Evolutionary conservation across 2,329 filamentous ascomycete genomes (phyloP).

Genomic region (Fusarium mangiferae): DNA sequence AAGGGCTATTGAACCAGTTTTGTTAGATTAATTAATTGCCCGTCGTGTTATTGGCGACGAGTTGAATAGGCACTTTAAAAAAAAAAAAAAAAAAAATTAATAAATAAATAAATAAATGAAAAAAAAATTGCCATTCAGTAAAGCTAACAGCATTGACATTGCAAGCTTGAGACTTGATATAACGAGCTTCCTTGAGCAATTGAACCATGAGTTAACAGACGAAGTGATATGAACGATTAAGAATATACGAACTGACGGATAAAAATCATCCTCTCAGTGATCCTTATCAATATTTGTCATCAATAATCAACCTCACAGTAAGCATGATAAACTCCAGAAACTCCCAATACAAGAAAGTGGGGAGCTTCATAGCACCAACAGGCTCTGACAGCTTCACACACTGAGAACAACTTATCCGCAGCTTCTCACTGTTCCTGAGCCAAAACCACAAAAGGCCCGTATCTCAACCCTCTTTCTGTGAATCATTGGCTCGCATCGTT

Average conservation of each 20-base stretch:
- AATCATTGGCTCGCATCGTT: not conserved
- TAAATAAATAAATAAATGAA: too few relatives aligned
- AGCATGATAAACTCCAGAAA: constrained; percentile 6
- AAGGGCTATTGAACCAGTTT: not conserved
- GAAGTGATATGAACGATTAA: too few relatives aligned
- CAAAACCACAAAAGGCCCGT: not conserved
- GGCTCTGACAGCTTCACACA: constrained; percentile 14
- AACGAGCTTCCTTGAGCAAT: not conserved
- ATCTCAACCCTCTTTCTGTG: not conserved
- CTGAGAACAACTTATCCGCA: not conserved
- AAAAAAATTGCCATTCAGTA: not conserved
- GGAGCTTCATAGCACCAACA: not conserved
- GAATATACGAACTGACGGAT: accelerated
- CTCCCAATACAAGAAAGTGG: constrained; percentile 1
- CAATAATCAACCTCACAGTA: not conserved
- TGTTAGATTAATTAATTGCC: not conserved
- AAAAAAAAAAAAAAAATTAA: too few relatives aligned
- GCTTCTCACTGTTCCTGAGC: constrained; percentile 5
- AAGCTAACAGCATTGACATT: accelerated
- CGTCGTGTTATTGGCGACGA: not conserved
- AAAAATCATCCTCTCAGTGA: not conserved
- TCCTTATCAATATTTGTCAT: not conserved
- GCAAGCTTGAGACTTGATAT: accelerated
- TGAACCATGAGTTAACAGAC: not conserved
- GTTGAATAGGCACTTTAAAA: too few relatives aligned